Evolutionary conservation across 139 green algal species (phyloP).

Genomic region (Monoraphidium neglectum): DNA sequence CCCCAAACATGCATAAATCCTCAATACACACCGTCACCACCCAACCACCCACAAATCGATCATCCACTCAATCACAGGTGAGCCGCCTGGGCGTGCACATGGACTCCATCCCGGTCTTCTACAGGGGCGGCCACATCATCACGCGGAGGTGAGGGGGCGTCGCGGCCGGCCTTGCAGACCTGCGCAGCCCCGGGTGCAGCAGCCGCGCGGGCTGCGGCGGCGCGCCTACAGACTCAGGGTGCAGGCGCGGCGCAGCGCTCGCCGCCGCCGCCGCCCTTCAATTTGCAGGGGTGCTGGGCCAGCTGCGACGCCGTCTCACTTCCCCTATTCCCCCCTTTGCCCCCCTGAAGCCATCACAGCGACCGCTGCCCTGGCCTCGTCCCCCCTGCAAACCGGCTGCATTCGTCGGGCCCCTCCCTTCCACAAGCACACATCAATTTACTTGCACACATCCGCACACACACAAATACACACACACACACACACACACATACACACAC

Average conservation of each 20-base stretch:
- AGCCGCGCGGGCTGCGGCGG: no score
- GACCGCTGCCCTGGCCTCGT: background rate
- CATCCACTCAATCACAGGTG: no score
- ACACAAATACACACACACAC: background rate
- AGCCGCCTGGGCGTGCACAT: constrained; percentile 63
- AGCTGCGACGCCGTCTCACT: no score
- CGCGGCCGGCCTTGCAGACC: constrained; percentile 8
- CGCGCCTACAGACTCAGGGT: no score
- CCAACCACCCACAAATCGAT: background rate
- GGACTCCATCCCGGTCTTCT: constrained; percentile 80
- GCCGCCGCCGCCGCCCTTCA: no score
- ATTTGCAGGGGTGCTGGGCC: no score
- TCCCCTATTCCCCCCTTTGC: no score
- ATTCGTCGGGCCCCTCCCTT: background rate
- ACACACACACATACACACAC: no score
- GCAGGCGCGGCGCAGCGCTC: no score
- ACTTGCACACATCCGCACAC: background rate
- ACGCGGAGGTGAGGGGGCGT: constrained; percentile 70
- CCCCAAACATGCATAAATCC: constrained; percentile 15
- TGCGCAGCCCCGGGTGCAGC: background rate
- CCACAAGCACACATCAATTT: background rate
- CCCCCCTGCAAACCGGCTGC: background rate
- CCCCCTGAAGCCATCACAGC: no score
- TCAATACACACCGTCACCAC: background rate
- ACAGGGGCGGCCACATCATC: constrained; percentile 86